Percentiles rank a stretch among this genome's conserved stretches.
Evolutionary conservation across 371 early-diverging fungal species (phyloP).

Genomic region (Phascolomyces articulosus): DNA sequence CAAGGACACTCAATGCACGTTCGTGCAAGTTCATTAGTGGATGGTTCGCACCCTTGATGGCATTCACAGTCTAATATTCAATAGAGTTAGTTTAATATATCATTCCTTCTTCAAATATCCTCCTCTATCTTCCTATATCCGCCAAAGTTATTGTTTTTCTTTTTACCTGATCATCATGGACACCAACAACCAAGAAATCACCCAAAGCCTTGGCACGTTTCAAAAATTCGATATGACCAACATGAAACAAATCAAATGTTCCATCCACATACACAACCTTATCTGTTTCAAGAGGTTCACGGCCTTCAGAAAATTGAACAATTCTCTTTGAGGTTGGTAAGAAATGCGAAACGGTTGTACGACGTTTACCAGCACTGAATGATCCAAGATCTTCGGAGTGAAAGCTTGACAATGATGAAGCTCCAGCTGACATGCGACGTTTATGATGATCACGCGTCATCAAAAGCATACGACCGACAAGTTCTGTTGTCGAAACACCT

Average conservation of each 20-base stretch:
- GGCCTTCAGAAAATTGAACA: constrained; percentile 86
- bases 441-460: constrained; percentile 89
- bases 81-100: not conserved
- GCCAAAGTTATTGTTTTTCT: not conserved
- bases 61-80: constrained; percentile 72
- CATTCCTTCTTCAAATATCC: not conserved
- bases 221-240: constrained; percentile 94
- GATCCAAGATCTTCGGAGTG: constrained; percentile 65
- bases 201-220: constrained; percentile 85
- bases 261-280: constrained; percentile 94
- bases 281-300: constrained; percentile 68
- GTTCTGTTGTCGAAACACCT: constrained; percentile 94
- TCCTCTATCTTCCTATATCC: not conserved
- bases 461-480: constrained; percentile 95
- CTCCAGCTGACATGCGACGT: constrained; percentile 46
- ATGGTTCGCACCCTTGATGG: constrained; percentile 85
- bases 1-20: constrained; percentile 85
- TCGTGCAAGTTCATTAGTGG: constrained; percentile 96
- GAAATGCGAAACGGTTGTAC: constrained; percentile 78
- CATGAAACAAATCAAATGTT: constrained; percentile 96
- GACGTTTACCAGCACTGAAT: constrained; percentile 51
- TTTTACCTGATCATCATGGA: constrained; percentile 85
- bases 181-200: constrained; percentile 91
- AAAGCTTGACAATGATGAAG: constrained; percentile 62
- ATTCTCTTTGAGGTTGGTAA: constrained; percentile 86